Percentiles rank a stretch among this genome's conserved stretches.
Conservation (phyloP, 1,284 basidiomycete species). For the Sanghuangporus sanghuang region DNA sequence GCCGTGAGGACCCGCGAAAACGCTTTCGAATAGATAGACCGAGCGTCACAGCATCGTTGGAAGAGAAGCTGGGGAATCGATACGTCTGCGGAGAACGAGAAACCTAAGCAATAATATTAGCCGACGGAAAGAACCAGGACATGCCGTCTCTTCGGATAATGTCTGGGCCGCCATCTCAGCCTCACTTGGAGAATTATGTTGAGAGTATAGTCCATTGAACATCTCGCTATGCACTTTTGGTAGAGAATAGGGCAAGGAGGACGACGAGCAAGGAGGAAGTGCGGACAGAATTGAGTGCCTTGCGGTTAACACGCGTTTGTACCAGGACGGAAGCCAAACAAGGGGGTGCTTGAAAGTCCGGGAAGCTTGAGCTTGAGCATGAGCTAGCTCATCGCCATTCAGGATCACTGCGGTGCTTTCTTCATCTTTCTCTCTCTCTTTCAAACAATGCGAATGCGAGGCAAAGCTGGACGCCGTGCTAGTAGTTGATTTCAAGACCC, state of each 20-base stretch:
- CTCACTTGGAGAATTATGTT: constrained; percentile 57
- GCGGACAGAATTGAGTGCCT: neutral
- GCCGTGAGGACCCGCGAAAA: constrained; percentile 66
- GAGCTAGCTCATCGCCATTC: too few relatives aligned
- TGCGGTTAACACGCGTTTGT: neutral
- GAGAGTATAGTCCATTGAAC: constrained; percentile 46
- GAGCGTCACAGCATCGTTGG: constrained; percentile 72
- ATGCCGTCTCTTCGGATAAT: constrained; percentile 50
- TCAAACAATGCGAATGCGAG: neutral
- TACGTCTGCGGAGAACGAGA: constrained; percentile 28
- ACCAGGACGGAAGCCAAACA: constrained; percentile 7
- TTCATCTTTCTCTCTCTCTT: neutral
- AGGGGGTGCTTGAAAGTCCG: neutral
- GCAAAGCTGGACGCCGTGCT: neutral
- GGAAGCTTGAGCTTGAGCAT: neutral
- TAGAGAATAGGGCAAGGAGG: neutral
- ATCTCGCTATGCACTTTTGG: constrained; percentile 21
- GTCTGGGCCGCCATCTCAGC: constrained; percentile 67
- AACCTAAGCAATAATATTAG: neutral
- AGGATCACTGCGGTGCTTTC: too few relatives aligned
- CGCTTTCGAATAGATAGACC: constrained; percentile 76
- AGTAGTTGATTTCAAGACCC: neutral
- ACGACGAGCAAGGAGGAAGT: neutral
- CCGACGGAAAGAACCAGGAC: neutral
- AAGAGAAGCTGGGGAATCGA: constrained; percentile 67